Evolutionary conservation across 805 yeast genomes (phyloP).

Genomic region (Yarrowia yakushimensis): DNA sequence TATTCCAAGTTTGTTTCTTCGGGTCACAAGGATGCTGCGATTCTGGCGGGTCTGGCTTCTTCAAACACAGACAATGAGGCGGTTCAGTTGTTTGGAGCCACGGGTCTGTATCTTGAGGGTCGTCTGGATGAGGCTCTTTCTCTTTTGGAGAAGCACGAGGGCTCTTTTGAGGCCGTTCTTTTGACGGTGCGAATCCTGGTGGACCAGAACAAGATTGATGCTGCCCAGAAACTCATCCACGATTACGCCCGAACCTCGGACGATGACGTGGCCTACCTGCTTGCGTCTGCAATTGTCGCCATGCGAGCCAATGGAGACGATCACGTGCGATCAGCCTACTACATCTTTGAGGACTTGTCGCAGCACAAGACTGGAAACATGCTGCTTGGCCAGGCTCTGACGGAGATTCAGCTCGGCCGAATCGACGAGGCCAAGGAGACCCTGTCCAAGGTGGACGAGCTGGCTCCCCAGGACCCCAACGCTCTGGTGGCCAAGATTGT

Average conservation of each 20-base stretch:
- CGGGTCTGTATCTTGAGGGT: conserved; percentile 43
- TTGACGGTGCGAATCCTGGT: conserved; percentile 41
- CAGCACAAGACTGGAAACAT: conserved; percentile 49
- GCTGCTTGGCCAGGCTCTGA: conserved; percentile 61
- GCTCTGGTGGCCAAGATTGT: conserved; percentile 62
- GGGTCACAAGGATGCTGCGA: conserved; percentile 32
- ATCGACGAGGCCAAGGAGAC: conserved; percentile 76
- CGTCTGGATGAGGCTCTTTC: conserved; percentile 45
- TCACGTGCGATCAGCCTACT: conserved; percentile 42
- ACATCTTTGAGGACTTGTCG: conserved; percentile 70
- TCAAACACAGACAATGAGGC: conserved; percentile 34
- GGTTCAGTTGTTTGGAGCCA: conserved; percentile 43
- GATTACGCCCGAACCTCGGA: conserved; percentile 26
- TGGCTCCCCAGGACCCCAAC: conserved; percentile 40
- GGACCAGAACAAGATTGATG: conserved; percentile 43
- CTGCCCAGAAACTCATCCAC: conserved; percentile 47
- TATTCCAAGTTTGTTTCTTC: conserved; percentile 33
- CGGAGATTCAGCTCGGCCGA: conserved; percentile 75
- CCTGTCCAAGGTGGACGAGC: conserved; percentile 42
- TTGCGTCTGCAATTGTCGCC: conserved; percentile 6
- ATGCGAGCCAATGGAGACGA: conserved; percentile 37
- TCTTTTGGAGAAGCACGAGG: conserved; percentile 41
- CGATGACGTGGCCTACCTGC: conserved; percentile 14
- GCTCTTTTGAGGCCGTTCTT: conserved; percentile 40
- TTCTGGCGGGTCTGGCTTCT: conserved; percentile 24